These are phyloP conservation scores for Gracilaria vermiculophylla DNA, from an alignment of 23 red algal species.

Conservation along the genomic window DNA sequence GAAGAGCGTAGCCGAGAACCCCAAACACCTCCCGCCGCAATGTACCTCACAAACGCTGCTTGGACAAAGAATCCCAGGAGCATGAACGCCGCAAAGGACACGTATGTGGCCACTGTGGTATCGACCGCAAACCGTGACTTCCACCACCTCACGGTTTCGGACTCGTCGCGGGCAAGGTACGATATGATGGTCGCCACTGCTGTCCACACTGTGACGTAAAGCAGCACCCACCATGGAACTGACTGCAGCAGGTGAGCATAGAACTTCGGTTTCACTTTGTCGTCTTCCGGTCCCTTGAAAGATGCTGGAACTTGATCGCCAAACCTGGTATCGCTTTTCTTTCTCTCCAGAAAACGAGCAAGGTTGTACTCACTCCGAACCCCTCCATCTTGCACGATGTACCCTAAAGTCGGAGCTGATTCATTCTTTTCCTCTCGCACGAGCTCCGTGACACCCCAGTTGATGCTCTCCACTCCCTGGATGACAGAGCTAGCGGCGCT, in stretches of 20 bases:
- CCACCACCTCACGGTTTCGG: constrained; percentile 1
- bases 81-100: constrained; percentile 43
- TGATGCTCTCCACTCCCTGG: not conserved
- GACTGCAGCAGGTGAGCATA: constrained; percentile 28
- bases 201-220: constrained; percentile 34
- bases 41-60: constrained; percentile 36
- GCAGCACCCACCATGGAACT: constrained; percentile 50
- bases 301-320: not conserved
- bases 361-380: constrained; percentile 17
- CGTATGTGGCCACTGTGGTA: constrained; percentile 17
- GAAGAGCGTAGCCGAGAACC: constrained; percentile 20
- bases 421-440: not conserved
- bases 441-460: not conserved
- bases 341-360: constrained; percentile 1
- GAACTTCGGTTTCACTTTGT: constrained; percentile 16
- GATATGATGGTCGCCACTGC: constrained; percentile 21
- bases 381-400: not conserved
- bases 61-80: constrained; percentile 47
- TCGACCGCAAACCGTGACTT: constrained; percentile 10
- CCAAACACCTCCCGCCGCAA: constrained; percentile 27
- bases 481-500: constrained; percentile 2
- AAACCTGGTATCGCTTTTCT: not conserved
- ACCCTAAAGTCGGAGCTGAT: constrained; percentile 4
- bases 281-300: not conserved
- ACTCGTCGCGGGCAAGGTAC: constrained; percentile 10